Evolutionary conservation across 495 filamentous ascomycete species (phyloP).

Genomic region (Aspergillus asperescens): DNA sequence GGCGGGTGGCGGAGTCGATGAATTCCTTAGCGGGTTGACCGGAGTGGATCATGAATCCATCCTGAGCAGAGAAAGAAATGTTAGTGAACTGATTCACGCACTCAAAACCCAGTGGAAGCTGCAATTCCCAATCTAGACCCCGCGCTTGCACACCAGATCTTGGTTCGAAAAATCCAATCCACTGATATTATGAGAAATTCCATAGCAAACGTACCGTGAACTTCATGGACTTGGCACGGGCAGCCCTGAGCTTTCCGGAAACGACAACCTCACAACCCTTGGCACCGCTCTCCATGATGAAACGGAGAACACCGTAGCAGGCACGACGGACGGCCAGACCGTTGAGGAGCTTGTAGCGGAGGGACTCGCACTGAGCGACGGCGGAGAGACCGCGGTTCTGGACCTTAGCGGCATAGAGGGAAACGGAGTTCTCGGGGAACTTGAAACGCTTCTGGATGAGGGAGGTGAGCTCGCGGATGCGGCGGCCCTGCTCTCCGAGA

Average conservation of each 20-base stretch:
- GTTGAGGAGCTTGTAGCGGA: conserved; percentile 99
- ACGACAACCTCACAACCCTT: conserved; percentile 99
- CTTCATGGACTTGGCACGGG: conserved; percentile 99
- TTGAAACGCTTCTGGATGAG: conserved; percentile 99
- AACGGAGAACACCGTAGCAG: conserved; percentile 98
- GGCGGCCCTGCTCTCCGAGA: conserved; percentile 97
- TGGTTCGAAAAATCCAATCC: background rate
- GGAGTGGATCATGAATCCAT: conserved; percentile 99
- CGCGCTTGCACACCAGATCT: background rate
- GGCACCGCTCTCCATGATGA: conserved; percentile 99
- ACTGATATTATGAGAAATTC: background rate
- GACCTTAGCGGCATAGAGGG: conserved; percentile 99
- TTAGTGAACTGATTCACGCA: background rate
- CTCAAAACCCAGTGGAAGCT: background rate
- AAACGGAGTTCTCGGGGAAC: conserved; percentile 99
- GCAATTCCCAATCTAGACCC: background rate
- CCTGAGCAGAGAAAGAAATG: conserved; percentile 40
- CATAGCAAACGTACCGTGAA: conserved; percentile 68
- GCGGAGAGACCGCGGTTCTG: conserved; percentile 99
- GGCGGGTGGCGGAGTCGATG: conserved; percentile 95
- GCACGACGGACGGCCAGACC: conserved; percentile 94
- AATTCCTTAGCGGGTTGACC: conserved; percentile 99
- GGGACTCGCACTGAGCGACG: conserved; percentile 99
- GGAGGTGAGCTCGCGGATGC: conserved; percentile 98
- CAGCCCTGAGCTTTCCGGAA: conserved; percentile 95